Conservation (phyloP, 164 flowering plant genomes). For the Warburgia ugandensis region DNA sequence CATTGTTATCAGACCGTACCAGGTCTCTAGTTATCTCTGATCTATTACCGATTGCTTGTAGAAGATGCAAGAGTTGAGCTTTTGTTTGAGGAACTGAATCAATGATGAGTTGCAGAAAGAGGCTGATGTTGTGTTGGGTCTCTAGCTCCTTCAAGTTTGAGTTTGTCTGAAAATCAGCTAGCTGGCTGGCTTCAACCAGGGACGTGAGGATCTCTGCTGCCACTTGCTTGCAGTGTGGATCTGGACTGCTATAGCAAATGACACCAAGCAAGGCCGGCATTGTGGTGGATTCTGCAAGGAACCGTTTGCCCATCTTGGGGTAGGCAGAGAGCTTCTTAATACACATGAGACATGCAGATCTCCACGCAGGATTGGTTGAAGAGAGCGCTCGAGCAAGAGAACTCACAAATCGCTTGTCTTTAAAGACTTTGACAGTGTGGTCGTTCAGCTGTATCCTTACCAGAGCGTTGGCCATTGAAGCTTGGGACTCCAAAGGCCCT, state of each 20-base stretch:
- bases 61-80: constrained; percentile 9
- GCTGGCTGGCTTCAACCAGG: constrained; percentile 9
- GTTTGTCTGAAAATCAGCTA: constrained; percentile 12
- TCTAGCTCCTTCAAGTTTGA: constrained; percentile 12
- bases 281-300: constrained; percentile 11
- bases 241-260: constrained; percentile 8
- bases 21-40: constrained; percentile 13
- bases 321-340: constrained; percentile 15
- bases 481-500: constrained; percentile 16
- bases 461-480: constrained; percentile 15
- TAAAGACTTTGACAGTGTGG: constrained; percentile 5
- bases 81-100: constrained; percentile 4
- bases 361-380: constrained; percentile 15
- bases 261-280: constrained; percentile 13
- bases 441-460: constrained; percentile 17
- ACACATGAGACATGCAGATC: constrained; percentile 17
- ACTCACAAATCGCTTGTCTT: constrained; percentile 10
- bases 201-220: constrained; percentile 12
- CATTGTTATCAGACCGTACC: constrained; percentile 5
- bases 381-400: constrained; percentile 15
- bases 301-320: constrained; percentile 8
- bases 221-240: constrained; percentile 10
- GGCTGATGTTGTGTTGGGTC: constrained; percentile 10
- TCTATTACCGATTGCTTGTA: constrained; percentile 13
- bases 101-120: constrained; percentile 9